Evolutionary conservation across 441 rosid genomes (phyloP).

Genomic region (Pelargonium australe): DNA sequence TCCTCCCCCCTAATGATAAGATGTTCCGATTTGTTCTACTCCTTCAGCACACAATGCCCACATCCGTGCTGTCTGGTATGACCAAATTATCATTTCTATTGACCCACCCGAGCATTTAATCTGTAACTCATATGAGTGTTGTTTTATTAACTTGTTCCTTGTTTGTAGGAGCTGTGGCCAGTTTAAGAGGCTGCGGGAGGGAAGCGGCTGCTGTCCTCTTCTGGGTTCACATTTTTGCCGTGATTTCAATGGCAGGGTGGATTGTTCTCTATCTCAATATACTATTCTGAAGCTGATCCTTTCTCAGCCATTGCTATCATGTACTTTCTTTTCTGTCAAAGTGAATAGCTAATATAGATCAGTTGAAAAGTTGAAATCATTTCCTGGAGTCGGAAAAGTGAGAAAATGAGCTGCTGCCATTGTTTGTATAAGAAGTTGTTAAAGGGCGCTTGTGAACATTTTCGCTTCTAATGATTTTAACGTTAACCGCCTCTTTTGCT

Average conservation of each 20-base stretch:
- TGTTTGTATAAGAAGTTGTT: background rate
- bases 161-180: constrained; percentile 77
- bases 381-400: too few relatives aligned
- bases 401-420: background rate
- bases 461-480: background rate
- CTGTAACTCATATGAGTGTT: background rate
- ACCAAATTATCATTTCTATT: background rate
- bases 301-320: background rate
- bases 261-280: constrained; percentile 68
- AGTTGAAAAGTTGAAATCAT: background rate
- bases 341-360: background rate
- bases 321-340: background rate
- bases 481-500: background rate
- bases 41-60: constrained; percentile 94
- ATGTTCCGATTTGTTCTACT: constrained; percentile 91
- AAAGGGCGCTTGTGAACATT: background rate
- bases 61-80: constrained; percentile 83
- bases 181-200: constrained; percentile 87
- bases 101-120: background rate
- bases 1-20: constrained; percentile 80
- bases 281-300: constrained; percentile 46
- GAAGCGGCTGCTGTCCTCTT: constrained; percentile 91
- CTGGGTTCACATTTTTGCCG: constrained; percentile 95
- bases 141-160: background rate
- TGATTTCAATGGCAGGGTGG: constrained; percentile 93